Evolutionary conservation across 164 flowering plant species (phyloP).

Genomic region (Amborella trichopoda): DNA sequence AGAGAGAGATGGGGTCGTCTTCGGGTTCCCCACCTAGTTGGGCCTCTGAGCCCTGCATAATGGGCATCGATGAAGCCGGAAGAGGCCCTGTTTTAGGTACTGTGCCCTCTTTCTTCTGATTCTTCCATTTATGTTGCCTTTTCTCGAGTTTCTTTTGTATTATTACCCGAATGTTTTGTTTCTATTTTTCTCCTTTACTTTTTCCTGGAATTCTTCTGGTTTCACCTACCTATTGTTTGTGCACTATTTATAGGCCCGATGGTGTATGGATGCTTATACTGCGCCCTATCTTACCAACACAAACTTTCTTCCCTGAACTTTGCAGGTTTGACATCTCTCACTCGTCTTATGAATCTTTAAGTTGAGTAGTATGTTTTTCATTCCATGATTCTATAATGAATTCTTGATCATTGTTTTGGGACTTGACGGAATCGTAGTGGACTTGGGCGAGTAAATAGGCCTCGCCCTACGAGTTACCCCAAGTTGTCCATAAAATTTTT

Average conservation of each 20-base stretch:
- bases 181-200: neutral
- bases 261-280: constrained; percentile 95
- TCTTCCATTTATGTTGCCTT: neutral
- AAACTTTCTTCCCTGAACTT: constrained; percentile 61
- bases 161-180: neutral
- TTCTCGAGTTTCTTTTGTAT: neutral
- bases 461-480: no score
- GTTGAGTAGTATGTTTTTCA: no score
- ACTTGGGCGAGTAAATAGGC: no score
- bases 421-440: no score
- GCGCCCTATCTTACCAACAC: constrained; percentile 61
- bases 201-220: neutral
- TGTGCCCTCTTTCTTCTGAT: neutral
- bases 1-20: constrained; percentile 28
- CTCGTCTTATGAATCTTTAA: neutral
- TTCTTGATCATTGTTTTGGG: no score
- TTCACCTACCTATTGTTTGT: neutral
- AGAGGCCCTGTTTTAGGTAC: constrained; percentile 93
- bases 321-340: constrained; percentile 37
- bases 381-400: no score
- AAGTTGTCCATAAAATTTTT: neutral
- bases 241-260: constrained; percentile 55
- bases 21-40: constrained; percentile 48
- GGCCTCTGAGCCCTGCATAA: constrained; percentile 81
- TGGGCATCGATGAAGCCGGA: constrained; percentile 99